phyloP scores from a whole-genome alignment of 164 flowering plant genomes.

The Stephania japonica region DNA sequence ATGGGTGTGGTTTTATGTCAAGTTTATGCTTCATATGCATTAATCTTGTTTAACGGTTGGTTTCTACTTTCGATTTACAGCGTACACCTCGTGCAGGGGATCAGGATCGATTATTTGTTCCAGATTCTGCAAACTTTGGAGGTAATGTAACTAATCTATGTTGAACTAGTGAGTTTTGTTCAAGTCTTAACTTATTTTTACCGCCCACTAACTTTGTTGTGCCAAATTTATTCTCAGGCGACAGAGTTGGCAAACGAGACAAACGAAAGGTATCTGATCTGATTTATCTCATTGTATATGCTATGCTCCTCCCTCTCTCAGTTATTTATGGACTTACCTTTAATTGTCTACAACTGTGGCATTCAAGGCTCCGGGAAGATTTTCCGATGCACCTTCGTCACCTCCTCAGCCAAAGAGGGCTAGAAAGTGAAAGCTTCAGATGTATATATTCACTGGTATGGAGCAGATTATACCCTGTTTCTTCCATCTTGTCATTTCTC shows the following conservation, averaged over 20 bases:
- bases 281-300: background rate
- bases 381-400: slow-evolving; percentile 64
- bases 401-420: slow-evolving; percentile 78
- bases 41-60: background rate
- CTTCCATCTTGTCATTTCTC: background rate
- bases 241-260: slow-evolving; percentile 64
- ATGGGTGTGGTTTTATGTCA: background rate
- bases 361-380: slow-evolving; percentile 71
- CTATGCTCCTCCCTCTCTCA: background rate
- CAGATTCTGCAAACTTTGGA: slow-evolving; percentile 61
- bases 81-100: slow-evolving; percentile 42
- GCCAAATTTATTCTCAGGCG: slow-evolving; percentile 44
- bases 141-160: slow-evolving; percentile 29
- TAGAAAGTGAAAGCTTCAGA: slow-evolving; percentile 72
- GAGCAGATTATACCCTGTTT: background rate
- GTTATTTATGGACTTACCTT: background rate
- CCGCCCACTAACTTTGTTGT: background rate
- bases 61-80: slow-evolving; percentile 26
- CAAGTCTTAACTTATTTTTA: background rate
- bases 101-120: slow-evolving; percentile 65
- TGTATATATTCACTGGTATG: slow-evolving; percentile 22
- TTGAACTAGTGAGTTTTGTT: background rate
- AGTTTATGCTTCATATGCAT: background rate
- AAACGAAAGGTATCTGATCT: slow-evolving; percentile 54
- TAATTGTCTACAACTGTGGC: background rate